Percentiles rank a stretch among this genome's conserved stretches.
These are phyloP conservation scores for Phaffia tasmanica DNA, from an alignment of 768 basidiomycete species.

Conservation along the genomic window DNA sequence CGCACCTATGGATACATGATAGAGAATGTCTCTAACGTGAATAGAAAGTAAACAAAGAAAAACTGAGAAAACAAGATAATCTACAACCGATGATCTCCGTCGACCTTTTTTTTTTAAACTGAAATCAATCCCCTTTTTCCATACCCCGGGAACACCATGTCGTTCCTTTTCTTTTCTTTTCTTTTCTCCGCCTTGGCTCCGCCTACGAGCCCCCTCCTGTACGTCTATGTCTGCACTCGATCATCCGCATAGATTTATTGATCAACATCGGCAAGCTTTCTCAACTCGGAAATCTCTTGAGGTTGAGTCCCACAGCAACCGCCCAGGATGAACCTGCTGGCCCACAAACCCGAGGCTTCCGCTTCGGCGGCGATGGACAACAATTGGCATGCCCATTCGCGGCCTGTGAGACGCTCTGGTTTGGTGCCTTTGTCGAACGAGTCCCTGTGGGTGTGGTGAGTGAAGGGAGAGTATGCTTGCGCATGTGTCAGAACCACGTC, in stretches of 20 bases:
- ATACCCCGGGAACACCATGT: too few relatives aligned
- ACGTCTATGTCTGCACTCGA: too few relatives aligned
- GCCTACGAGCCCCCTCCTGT: too few relatives aligned
- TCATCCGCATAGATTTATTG: not conserved
- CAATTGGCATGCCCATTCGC: conserved; percentile 5
- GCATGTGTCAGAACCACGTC: not conserved
- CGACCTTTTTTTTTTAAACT: too few relatives aligned
- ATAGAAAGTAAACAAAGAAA: too few relatives aligned
- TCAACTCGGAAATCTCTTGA: conserved; percentile 17
- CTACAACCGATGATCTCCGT: too few relatives aligned
- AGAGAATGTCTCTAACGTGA: too few relatives aligned
- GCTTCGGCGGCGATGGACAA: conserved; percentile 1
- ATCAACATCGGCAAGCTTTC: conserved; percentile 2
- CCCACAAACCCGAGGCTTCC: not conserved
- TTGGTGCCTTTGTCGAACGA: conserved; percentile 8
- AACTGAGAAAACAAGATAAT: too few relatives aligned
- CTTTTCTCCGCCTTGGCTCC: too few relatives aligned
- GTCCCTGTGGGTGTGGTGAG: not conserved
- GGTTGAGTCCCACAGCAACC: conserved; percentile 20
- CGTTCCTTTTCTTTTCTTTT: too few relatives aligned
- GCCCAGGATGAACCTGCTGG: conserved; percentile 5
- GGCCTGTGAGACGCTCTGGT: conserved; percentile 1
- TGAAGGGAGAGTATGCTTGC: not conserved
- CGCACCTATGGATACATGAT: too few relatives aligned
- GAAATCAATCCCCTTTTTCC: too few relatives aligned